A percentile compares a stretch with the other conserved stretches of the same genome.
phyloP scores from a whole-genome alignment of 768 basidiomycete species.

The Lentinula guzmanii region DNA sequence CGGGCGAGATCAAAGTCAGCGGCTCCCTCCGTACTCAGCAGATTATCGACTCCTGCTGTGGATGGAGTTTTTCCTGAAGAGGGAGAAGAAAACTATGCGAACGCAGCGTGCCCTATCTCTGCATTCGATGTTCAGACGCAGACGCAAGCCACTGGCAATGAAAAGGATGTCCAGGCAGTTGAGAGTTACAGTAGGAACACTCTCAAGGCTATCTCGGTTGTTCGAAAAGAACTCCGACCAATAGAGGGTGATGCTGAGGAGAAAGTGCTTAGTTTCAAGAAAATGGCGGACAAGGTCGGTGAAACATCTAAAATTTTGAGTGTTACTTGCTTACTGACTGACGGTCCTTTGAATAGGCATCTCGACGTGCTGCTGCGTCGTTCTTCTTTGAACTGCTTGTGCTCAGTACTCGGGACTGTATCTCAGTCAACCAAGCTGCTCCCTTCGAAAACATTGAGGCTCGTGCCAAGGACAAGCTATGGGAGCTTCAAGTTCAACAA shows the following conservation, averaged over 20 bases:
- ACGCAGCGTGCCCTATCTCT: constrained; percentile 72
- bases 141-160: constrained; percentile 44
- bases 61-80: constrained; percentile 49
- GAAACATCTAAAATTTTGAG: not conserved
- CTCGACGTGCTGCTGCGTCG: constrained; percentile 85
- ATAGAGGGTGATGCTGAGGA: constrained; percentile 42
- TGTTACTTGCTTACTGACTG: not conserved
- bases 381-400: constrained; percentile 99
- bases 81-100: constrained; percentile 61
- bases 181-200: constrained; percentile 83
- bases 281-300: constrained; percentile 71
- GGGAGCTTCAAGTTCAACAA: constrained; percentile 42
- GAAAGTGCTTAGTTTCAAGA: constrained; percentile 70
- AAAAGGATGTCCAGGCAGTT: constrained; percentile 29
- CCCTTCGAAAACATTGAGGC: constrained; percentile 87
- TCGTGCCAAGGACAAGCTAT: constrained; percentile 75
- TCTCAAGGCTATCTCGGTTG: constrained; percentile 70
- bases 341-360: constrained; percentile 45
- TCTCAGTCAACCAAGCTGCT: constrained; percentile 68
- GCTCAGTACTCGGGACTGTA: constrained; percentile 86
- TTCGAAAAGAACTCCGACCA: constrained; percentile 67
- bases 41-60: constrained; percentile 60
- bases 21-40: constrained; percentile 51
- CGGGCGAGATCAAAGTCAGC: constrained; percentile 41
- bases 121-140: constrained; percentile 65